Percentiles rank a stretch among this genome's conserved stretches.
phyloP scores from a whole-genome alignment of 345 rosid genomes.

The Eucalyptus tenuipes region DNA sequence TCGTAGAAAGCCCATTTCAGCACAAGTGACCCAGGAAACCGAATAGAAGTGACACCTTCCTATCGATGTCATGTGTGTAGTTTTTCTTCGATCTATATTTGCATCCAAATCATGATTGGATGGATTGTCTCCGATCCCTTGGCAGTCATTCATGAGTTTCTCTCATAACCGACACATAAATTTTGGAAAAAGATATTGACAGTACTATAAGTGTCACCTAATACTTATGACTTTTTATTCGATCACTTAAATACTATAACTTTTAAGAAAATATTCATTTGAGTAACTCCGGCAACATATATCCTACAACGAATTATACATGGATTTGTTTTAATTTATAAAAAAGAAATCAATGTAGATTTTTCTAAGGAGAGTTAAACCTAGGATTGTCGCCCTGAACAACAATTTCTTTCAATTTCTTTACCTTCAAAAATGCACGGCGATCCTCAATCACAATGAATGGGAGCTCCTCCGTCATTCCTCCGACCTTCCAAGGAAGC shows the following conservation, averaged over 20 bases:
- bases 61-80: not conserved
- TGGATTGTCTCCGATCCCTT: not conserved
- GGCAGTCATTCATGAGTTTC: not conserved
- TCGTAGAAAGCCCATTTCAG: not conserved
- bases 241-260: not conserved
- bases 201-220: accelerated
- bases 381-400: not conserved
- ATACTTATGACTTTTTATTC: no score
- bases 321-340: not conserved
- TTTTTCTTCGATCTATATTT: not conserved
- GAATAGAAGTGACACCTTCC: not conserved
- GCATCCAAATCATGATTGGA: not conserved
- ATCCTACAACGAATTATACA: not conserved
- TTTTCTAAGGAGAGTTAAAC: not conserved
- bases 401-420: not conserved
- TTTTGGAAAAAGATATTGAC: not conserved
- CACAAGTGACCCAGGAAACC: not conserved
- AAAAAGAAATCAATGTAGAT: not conserved
- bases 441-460: constrained; percentile 24
- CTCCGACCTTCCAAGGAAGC: constrained; percentile 14
- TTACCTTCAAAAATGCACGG: not conserved
- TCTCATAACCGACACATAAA: not conserved
- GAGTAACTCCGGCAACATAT: not conserved
- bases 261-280: not conserved
- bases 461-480: constrained; percentile 33